Evolutionary conservation across 768 basidiomycete species (phyloP).

Genomic region (Tricholoma furcatifolium): DNA sequence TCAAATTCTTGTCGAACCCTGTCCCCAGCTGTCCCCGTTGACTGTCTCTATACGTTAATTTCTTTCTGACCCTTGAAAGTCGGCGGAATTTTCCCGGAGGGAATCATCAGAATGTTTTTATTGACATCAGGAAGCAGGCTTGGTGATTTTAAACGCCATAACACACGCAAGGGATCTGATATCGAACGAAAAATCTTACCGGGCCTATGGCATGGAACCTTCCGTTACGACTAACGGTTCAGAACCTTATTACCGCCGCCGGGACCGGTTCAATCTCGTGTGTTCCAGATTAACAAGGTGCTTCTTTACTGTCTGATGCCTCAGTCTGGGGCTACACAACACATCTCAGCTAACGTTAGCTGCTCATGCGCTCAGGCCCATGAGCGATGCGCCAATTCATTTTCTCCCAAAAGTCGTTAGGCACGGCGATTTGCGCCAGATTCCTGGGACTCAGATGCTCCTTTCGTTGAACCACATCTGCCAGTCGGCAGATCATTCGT

Average conservation of each 20-base stretch:
- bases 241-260: background rate
- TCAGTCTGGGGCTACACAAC: background rate
- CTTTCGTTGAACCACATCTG: background rate
- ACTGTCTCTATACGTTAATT: too few relatives aligned
- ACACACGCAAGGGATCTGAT: background rate
- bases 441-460: too few relatives aligned
- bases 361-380: slow-evolving; percentile 1
- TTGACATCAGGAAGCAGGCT: background rate
- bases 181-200: background rate
- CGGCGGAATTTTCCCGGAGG: too few relatives aligned
- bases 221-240: background rate
- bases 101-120: background rate
- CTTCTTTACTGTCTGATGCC: slow-evolving; percentile 10
- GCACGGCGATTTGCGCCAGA: too few relatives aligned
- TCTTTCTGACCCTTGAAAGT: too few relatives aligned
- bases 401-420: too few relatives aligned
- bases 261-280: background rate
- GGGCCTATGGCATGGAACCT: background rate
- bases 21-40: too few relatives aligned
- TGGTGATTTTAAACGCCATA: slow-evolving; percentile 4
- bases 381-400: background rate
- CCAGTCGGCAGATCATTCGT: background rate
- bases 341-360: slow-evolving; percentile 1
- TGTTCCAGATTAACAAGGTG: background rate
- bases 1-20: too few relatives aligned